These are phyloP conservation scores for Colletotrichum siamense DNA, from an alignment of 2,329 filamentous ascomycete genomes.

Conservation along the genomic window DNA sequence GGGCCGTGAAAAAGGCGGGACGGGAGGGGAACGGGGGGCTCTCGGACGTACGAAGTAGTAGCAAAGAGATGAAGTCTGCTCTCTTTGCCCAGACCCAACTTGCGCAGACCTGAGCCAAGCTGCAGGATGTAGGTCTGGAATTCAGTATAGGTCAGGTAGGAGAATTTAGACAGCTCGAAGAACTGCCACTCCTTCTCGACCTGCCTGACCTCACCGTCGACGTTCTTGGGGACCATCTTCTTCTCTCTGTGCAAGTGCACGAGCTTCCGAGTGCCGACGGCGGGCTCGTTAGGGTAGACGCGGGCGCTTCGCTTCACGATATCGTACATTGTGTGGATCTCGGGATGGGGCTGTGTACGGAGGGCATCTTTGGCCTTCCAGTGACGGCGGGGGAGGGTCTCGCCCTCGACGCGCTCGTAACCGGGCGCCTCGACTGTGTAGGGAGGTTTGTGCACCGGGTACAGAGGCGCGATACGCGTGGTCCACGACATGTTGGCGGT, in stretches of 20 bases:
- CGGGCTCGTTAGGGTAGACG: slow-evolving; percentile 66
- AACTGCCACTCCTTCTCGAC: slow-evolving; percentile 92
- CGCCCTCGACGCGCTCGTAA: slow-evolving; percentile 73
- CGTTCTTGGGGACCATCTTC: slow-evolving; percentile 88
- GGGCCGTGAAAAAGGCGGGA: neutral
- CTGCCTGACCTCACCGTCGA: slow-evolving; percentile 80
- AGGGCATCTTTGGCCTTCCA: slow-evolving; percentile 74
- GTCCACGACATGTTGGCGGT: slow-evolving; percentile 40
- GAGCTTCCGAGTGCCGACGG: slow-evolving; percentile 75
- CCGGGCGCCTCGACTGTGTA: slow-evolving; percentile 78
- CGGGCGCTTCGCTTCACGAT: slow-evolving; percentile 74
- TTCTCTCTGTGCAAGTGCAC: slow-evolving; percentile 81
- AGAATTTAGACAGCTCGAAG: slow-evolving; percentile 82
- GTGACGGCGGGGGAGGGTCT: slow-evolving; percentile 84
- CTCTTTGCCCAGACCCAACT: slow-evolving; percentile 54
- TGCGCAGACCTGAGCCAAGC: slow-evolving; percentile 75
- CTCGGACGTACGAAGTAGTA: slow-evolving; percentile 69
- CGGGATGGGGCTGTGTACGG: slow-evolving; percentile 67
- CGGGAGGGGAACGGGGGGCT: neutral
- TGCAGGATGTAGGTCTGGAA: slow-evolving; percentile 75
- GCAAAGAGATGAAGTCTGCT: slow-evolving; percentile 75
- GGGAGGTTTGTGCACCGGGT: slow-evolving; percentile 71
- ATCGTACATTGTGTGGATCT: slow-evolving; percentile 79
- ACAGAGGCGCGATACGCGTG: slow-evolving; percentile 54
- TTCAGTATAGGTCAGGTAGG: slow-evolving; percentile 79